A percentile compares a stretch with the other conserved stretches of the same genome.
These are phyloP conservation scores for Linum trigynum DNA, from an alignment of 345 rosid genomes.

Conservation along the genomic window DNA sequence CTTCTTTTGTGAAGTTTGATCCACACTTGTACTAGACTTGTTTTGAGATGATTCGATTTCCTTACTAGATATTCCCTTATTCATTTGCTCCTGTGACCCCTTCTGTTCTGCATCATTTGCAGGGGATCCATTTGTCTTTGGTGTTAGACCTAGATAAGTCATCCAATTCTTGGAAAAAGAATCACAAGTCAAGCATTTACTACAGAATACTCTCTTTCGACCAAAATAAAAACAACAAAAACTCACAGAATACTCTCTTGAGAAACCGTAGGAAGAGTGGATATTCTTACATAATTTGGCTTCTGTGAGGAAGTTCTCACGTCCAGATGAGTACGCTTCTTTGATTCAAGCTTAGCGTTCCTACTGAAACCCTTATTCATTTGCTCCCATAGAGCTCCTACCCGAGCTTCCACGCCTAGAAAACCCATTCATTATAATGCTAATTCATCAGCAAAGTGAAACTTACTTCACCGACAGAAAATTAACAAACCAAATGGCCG, in stretches of 20 bases:
- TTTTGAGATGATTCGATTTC: constrained; percentile 17
- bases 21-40: constrained; percentile 15
- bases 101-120: constrained; percentile 1
- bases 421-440: not conserved
- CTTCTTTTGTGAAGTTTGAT: constrained; percentile 15
- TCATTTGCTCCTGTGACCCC: constrained; percentile 14
- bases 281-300: constrained; percentile 37
- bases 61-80: constrained; percentile 18
- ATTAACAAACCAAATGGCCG: not conserved
- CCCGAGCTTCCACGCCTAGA: constrained; percentile 33
- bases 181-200: not conserved
- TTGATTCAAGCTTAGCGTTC: constrained; percentile 21
- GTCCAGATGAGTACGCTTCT: constrained; percentile 19
- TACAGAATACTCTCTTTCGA: not conserved
- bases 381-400: constrained; percentile 55
- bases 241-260: not conserved
- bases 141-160: constrained; percentile 21
- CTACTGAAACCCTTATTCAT: constrained; percentile 47
- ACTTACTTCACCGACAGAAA: not conserved
- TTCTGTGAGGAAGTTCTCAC: constrained; percentile 22
- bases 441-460: not conserved
- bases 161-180: constrained; percentile 30
- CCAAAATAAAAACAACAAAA: not conserved
- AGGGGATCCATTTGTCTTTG: constrained; percentile 4
- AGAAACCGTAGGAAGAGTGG: not conserved